These are phyloP conservation scores for Tylopilus subfusipes DNA, from an alignment of 768 basidiomycete species.

Conservation along the genomic window DNA sequence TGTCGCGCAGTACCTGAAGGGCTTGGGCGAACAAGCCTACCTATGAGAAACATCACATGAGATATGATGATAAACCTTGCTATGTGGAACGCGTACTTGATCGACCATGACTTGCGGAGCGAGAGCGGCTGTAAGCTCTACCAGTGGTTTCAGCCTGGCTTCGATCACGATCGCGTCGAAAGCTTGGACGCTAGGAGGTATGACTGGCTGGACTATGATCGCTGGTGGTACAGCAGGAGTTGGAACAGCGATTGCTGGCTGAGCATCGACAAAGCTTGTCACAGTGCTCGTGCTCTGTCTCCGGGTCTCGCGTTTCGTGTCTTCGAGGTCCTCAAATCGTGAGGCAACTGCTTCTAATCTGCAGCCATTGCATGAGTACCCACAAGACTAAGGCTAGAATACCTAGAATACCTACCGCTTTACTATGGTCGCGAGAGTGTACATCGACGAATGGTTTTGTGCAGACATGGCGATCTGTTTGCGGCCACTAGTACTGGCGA, in stretches of 20 bases:
- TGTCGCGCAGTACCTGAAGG: slow-evolving; percentile 61
- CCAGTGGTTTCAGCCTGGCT: slow-evolving; percentile 69
- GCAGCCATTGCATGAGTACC: slow-evolving; percentile 4
- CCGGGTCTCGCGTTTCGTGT: slow-evolving; percentile 25
- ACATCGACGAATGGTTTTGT: slow-evolving; percentile 48
- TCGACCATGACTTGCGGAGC: slow-evolving; percentile 69
- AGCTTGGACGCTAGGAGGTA: slow-evolving; percentile 60
- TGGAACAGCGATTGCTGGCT: slow-evolving; percentile 28
- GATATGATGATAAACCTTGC: neutral
- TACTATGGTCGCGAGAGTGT: slow-evolving; percentile 78
- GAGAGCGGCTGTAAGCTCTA: slow-evolving; percentile 67
- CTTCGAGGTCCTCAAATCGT: slow-evolving; percentile 91
- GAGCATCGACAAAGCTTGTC: slow-evolving; percentile 21
- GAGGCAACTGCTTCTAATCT: slow-evolving; percentile 93
- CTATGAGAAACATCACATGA: slow-evolving; percentile 38
- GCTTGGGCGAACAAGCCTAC: slow-evolving; percentile 63
- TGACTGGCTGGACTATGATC: slow-evolving; percentile 37
- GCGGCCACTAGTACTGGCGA: too few species aligned
- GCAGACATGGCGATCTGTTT: slow-evolving; percentile 18
- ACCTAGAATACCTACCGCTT: slow-evolving; percentile 59
- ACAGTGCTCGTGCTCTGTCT: slow-evolving; percentile 33
- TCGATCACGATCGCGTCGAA: slow-evolving; percentile 74
- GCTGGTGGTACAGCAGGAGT: slow-evolving; percentile 36
- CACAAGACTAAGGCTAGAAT: slow-evolving; percentile 2
- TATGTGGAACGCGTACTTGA: slow-evolving; percentile 52